Percentiles rank a stretch among this genome's conserved stretches.
Conservation (phyloP, 345 rosid species). For the Dipteronia sinensis region DNA sequence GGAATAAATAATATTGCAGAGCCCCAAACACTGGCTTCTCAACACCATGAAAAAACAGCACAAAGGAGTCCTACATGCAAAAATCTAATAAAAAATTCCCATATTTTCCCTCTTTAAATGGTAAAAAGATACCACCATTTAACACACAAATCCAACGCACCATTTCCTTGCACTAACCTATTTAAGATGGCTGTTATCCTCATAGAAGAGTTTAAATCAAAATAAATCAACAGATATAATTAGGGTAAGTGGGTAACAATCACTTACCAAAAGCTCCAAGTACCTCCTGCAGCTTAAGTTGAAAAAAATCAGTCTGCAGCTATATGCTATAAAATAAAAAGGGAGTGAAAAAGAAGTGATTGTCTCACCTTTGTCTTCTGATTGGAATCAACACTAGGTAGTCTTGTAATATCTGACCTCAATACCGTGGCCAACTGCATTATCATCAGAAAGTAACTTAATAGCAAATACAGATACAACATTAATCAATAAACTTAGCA, state of each 20-base stretch:
- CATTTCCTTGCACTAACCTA: slow-evolving; percentile 2
- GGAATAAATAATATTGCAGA: not conserved
- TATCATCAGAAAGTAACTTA: slow-evolving; percentile 17
- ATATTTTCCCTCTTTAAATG: not conserved
- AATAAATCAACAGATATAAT: not conserved
- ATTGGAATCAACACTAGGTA: slow-evolving; percentile 24
- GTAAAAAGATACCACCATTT: not conserved
- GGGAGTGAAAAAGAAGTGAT: slow-evolving; percentile 2
- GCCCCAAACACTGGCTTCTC: not conserved
- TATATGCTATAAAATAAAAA: slow-evolving; percentile 10
- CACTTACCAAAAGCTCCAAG: slow-evolving; percentile 58
- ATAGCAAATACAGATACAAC: not conserved
- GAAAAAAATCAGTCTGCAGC: slow-evolving; percentile 31
- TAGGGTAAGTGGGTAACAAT: slow-evolving; percentile 3
- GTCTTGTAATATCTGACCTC: slow-evolving; percentile 30
- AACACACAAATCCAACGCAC: not conserved
- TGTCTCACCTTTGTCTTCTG: slow-evolving; percentile 34
- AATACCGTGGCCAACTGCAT: slow-evolving; percentile 35
- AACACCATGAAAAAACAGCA: not conserved
- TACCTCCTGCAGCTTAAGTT: slow-evolving; percentile 47
- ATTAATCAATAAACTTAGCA: not conserved
- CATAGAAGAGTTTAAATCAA: not conserved
- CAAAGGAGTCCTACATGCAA: not conserved
- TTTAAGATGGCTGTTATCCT: not conserved
- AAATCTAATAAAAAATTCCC: not conserved